Base-by-base conservation (phyloP, 352 stramenopile species). In the Phytophthora fragariae region DNA sequence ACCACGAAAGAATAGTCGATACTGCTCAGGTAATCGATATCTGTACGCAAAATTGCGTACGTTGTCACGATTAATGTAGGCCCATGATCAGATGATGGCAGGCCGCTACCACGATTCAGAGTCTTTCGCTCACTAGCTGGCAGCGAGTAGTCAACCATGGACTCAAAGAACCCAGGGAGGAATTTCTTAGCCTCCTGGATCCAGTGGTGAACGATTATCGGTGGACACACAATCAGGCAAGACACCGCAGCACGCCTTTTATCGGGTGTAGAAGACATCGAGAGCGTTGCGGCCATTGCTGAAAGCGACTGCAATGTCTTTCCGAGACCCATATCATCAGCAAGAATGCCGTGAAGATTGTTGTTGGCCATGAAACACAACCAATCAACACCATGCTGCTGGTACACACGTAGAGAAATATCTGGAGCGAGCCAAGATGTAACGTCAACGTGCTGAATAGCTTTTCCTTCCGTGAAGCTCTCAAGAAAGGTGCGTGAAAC, bases 291-390 rank as follows among this genome's bases (percentile, higher is more conserved):
- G 3, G 88, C 96, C 27, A 99, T 90, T 11, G 85, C 84, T 33
- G 95, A 73, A n/a, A 99, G 87, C 39, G 96, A 86, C 76, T 99
- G 96, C 14, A 99, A 69, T 15, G 97, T 99, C 77, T 99, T 99
- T 2, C 93, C 93, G 21, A 98, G 82, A 2, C 93, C 93, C 93
- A 97, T 97, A 62, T 97, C 91, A 71, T 97, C 91, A 37, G 90
- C 89, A 1, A 97, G 75, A 27, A 97, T 84, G 7, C 88, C 90
- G 56, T 93, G 86, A 44, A 97, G 85, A 62, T 80, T 82, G 65
- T 96, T 91, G 5, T 83, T 75, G 2, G 80, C 68, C 64, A 96
- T 73, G 64, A 95, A 96, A 7, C 68, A 70, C 27, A 96, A 68
- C 89, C 89, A 96, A 59, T 93, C 78, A 2, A 97, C 79, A 7